Conservation (phyloP, 2,329 filamentous ascomycete genomes). For the Aspergillus thermomutatus region DNA sequence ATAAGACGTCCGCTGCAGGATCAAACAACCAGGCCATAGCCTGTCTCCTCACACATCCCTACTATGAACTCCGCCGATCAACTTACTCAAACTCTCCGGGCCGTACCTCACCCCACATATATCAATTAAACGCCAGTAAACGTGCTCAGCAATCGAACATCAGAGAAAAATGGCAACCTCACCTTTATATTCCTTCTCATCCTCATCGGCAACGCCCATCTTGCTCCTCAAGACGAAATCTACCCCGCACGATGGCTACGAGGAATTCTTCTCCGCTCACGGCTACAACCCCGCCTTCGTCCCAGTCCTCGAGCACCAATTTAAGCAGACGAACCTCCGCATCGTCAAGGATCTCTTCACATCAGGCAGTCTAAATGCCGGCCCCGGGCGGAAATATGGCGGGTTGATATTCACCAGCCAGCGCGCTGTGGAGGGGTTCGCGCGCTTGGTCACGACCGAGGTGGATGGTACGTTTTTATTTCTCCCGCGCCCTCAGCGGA, state of each 20-base stretch:
- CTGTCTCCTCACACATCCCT: neutral
- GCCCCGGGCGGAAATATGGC: conserved; percentile 34
- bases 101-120: neutral
- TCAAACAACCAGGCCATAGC: neutral
- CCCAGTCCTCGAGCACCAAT: conserved; percentile 46
- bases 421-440: conserved; percentile 47
- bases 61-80: neutral
- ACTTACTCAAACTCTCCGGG: neutral
- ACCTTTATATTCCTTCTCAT: conserved; percentile 1
- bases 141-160: neutral
- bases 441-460: conserved; percentile 30
- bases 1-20: neutral
- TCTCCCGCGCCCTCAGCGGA: neutral
- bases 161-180: neutral
- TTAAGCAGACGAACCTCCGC: conserved; percentile 34
- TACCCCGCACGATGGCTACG: conserved; percentile 42
- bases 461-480: conserved; percentile 24
- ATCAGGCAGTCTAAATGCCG: conserved; percentile 24
- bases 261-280: conserved; percentile 41
- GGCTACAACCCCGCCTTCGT: conserved; percentile 40
- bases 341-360: conserved; percentile 35
- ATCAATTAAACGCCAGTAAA: neutral
- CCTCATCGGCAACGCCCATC: conserved; percentile 27
- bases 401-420: conserved; percentile 51
- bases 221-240: conserved; percentile 49